Percentiles rank a stretch among this genome's conserved stretches.
Conservation (phyloP, 768 basidiomycete species). For the Auriscalpium microsporum region DNA sequence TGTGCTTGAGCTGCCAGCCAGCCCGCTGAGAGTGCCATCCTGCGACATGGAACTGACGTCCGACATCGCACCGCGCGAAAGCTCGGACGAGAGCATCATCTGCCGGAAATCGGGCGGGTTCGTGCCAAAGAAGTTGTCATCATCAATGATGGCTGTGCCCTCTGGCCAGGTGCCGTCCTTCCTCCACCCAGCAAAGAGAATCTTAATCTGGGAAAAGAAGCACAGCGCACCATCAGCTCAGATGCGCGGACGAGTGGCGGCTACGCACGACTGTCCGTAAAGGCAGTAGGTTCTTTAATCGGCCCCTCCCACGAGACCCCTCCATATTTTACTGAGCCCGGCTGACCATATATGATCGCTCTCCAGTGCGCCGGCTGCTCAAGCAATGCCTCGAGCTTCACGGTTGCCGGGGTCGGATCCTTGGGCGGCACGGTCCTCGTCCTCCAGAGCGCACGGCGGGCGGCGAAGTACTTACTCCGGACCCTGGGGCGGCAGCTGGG, state of each 20-base stretch:
- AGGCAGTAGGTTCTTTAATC: constrained; percentile 53
- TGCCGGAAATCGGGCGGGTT: too few species aligned
- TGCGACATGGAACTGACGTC: too few species aligned
- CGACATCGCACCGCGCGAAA: too few species aligned
- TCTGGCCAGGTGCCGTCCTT: constrained; percentile 72
- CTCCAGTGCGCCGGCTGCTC: constrained; percentile 34
- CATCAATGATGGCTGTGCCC: constrained; percentile 26
- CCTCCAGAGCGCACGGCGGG: constrained; percentile 59
- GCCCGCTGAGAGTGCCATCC: too few species aligned
- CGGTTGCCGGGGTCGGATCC: constrained; percentile 15
- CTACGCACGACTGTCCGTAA: constrained; percentile 52
- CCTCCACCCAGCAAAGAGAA: constrained; percentile 68
- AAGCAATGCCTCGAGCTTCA: constrained; percentile 42
- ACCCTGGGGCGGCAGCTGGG: constrained; percentile 47
- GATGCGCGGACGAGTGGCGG: neutral
- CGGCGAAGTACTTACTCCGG: constrained; percentile 54
- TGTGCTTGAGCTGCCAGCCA: too few species aligned
- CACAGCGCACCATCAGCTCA: constrained; percentile 1
- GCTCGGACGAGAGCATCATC: too few species aligned
- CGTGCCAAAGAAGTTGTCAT: constrained; percentile 12
- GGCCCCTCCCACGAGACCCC: constrained; percentile 48
- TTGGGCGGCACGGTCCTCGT: constrained; percentile 19
- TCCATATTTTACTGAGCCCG: constrained; percentile 56
- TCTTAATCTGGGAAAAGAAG: constrained; percentile 45
- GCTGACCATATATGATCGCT: constrained; percentile 47